Evolutionary conservation across 495 filamentous ascomycete species (phyloP), one percentile per base, ranked within the genome.

Genomic region (Sordaria brevicollis): DNA sequence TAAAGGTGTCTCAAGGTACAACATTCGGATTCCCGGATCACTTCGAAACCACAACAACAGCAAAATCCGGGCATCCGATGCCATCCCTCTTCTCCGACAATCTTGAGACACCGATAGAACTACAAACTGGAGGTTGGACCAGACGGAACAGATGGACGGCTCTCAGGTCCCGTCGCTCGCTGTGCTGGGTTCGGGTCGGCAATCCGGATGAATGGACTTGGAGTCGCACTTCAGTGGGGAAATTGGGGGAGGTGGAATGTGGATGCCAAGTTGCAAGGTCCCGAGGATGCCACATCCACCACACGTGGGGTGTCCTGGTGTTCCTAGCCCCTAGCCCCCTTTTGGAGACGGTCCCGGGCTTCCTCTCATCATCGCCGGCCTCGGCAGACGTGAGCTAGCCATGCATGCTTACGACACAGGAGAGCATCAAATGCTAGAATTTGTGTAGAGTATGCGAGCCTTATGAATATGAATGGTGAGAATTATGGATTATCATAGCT

Each of bases 131-230:
- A 33, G 31, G 67, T 19, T 34, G 21, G 35, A 13, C 37, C 67
- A 37, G 29, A 54, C 21, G 43, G 43, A 13, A 54, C 43, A 25
- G 43, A 25, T 21, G 43, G 4, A 54, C 21, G 43, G 10, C 43
- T 25, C 65, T 65, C 65, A 35, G 19, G 36, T 29, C 31, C 25
- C 49, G n/a, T 19, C 29, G 31, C 34, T 37, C 38, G 38, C 67
- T 68, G 29, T 31, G 38, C 67, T 68, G 29, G 67, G 49, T 54
- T 41, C 38, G 33, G 66, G 67, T 65, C 75, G 76, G 76, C 69
- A 76, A 71, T 70, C 70, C 76, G 76, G 76, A 70, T 76, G 75
- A 76, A 78, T 74, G 75, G 73, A 65, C 67, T 57, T 57, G 49
- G 21, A 29, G 21, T 57, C 21, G 21, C 5, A 15, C 21, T 57